Conservation (phyloP, 495 filamentous ascomycete genomes). For the Entonaema liquescens region DNA sequence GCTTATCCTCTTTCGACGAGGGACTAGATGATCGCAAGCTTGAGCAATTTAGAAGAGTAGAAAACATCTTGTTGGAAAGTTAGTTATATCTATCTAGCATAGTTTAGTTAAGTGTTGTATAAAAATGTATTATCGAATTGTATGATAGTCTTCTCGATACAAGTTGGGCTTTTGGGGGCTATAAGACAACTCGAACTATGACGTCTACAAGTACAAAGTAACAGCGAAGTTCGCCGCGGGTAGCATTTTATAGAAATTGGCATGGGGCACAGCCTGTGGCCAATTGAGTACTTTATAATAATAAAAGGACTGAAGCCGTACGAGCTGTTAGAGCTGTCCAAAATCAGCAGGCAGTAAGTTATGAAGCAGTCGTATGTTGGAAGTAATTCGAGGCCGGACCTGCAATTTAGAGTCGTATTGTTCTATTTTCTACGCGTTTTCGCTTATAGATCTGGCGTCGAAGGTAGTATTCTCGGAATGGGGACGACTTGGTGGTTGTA, state of each 20-base stretch:
- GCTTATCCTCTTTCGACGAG: neutral
- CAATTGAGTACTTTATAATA: neutral
- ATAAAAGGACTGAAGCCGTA: neutral
- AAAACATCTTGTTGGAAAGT: neutral
- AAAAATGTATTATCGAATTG: too few species aligned
- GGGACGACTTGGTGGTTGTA: neutral
- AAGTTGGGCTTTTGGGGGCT: neutral
- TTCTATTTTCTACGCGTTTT: neutral
- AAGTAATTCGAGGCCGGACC: neutral
- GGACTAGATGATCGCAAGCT: neutral
- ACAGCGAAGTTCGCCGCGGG: neutral
- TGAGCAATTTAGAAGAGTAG: neutral
- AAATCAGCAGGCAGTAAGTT: neutral
- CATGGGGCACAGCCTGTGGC: neutral
- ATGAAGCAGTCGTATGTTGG: neutral
- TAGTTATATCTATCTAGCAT: neutral
- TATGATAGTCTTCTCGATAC: too few species aligned
- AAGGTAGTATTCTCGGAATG: neutral
- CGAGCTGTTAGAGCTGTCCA: neutral
- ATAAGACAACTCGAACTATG: neutral
- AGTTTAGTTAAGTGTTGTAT: too few species aligned
- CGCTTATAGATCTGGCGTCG: neutral
- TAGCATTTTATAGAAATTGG: constrained; percentile 2
- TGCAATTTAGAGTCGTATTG: neutral
- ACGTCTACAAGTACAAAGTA: neutral